phyloP scores from a whole-genome alignment of 257 asterid species.

The Lycium barbarum region DNA sequence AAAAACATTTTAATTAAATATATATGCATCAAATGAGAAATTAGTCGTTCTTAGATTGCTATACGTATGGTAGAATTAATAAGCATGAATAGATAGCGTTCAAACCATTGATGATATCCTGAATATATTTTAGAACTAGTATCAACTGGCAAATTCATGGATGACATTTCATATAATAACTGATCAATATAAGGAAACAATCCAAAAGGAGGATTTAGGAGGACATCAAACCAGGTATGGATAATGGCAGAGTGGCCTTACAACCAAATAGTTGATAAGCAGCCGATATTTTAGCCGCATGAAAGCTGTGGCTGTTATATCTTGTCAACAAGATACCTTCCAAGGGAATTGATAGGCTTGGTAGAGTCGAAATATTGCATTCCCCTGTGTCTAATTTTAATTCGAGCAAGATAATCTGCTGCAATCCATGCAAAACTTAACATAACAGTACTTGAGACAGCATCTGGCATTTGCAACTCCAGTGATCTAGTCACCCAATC shows the following conservation, averaged over 20 bases:
- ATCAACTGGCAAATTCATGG: background rate
- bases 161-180: background rate
- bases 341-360: conserved; percentile 72
- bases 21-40: too few relatives aligned
- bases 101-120: too few relatives aligned
- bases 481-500: conserved; percentile 58
- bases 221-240: background rate
- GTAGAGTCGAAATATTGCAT: conserved; percentile 42
- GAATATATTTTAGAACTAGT: too few relatives aligned
- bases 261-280: conserved; percentile 5
- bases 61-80: too few relatives aligned
- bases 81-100: too few relatives aligned
- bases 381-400: conserved; percentile 62
- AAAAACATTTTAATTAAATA: too few relatives aligned
- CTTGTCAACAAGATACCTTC: conserved; percentile 74
- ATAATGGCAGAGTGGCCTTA: conserved; percentile 24
- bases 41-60: too few relatives aligned
- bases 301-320: conserved; percentile 45
- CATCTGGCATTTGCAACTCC: conserved; percentile 52
- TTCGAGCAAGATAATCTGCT: conserved; percentile 85
- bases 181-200: conserved; percentile 12
- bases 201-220: background rate
- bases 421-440: conserved; percentile 96
- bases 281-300: background rate
- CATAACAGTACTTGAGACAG: conserved; percentile 54